A percentile compares a stretch with the other conserved stretches of the same genome.
These are phyloP conservation scores for Rauvolfia tetraphylla DNA, from an alignment of 257 asterid genomes.

Conservation along the genomic window DNA sequence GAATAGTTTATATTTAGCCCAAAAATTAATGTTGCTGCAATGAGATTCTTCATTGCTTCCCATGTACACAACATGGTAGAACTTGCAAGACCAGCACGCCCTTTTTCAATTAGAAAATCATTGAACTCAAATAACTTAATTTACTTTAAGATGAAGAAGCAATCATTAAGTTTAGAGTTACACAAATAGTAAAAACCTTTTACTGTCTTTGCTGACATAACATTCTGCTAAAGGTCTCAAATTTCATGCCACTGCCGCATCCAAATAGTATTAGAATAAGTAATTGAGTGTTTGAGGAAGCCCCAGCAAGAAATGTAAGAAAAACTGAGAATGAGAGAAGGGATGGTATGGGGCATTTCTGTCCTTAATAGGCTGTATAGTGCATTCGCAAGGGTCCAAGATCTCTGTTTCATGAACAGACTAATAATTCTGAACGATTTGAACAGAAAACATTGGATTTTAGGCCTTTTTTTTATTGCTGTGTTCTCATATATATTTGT, in stretches of 20 bases:
- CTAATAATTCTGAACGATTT: constrained; percentile 34
- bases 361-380: constrained; percentile 38
- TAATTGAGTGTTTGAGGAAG: constrained; percentile 25
- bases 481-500: constrained; percentile 2
- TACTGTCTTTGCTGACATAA: constrained; percentile 14
- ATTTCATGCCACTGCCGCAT: constrained; percentile 28
- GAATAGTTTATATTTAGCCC: background rate
- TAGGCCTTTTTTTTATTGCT: constrained; percentile 6
- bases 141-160: background rate
- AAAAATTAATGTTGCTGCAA: constrained; percentile 11
- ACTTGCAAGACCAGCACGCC: constrained; percentile 19
- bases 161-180: background rate
- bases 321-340: constrained; percentile 19
- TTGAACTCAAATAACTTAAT: background rate
- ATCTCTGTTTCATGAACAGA: constrained; percentile 32
- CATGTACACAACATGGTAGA: constrained; percentile 24
- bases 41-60: constrained; percentile 28
- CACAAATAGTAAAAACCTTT: background rate
- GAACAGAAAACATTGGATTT: constrained; percentile 26
- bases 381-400: constrained; percentile 33
- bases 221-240: constrained; percentile 16
- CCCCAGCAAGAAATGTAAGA: constrained; percentile 19
- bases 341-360: constrained; percentile 39
- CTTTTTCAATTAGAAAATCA: background rate
- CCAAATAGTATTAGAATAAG: constrained; percentile 21